Evolutionary conservation across 495 filamentous ascomycete species (phyloP), one percentile per base, ranked within the genome.

Genomic region (Trichoderma virens): DNA sequence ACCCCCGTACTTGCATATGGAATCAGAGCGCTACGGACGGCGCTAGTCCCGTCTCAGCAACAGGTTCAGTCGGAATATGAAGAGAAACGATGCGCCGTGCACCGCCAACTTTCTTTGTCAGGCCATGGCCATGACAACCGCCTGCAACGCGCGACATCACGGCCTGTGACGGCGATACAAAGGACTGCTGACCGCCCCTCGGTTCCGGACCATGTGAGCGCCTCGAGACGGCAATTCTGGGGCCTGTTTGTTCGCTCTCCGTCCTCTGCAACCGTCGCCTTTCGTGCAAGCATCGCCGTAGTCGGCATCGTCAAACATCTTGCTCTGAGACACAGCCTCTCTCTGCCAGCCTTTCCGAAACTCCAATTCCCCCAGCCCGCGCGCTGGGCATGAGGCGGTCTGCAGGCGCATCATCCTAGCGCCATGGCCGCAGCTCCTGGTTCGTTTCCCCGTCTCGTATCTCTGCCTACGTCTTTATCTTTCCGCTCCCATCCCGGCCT

Each of bases 31-130:
- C 51, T 56, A 9, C 51, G 13, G 13, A 45, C 11, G 9, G 51
- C 51, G 25, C 51, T 56, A 56, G 51, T 56, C 51, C 51, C 11
- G 11, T 56, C 51, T 56, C 23, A 16, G 51, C 13, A 45, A 18
- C n/a, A 45, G 16, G 16, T 14, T 45, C 41, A 18, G 41, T 20
- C 41, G 41, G 41, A 56, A 30, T 16, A 56, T 56, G 23, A 56
- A 56, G 51, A 56, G 51, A 28, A 54, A 56, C 25, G 27, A 47
- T 56, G 51, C 51, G 51, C 51, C 51, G 51, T 56, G 51, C 51
- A 56, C 51, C 51, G 51, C 51, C 51, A 56, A 56, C 23, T 18
- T 28, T 56, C 25, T 28, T 30, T 27, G 25, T 56, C 51, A 56
- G 51, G 51, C 51, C 51, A 56, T 56, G 51, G 51, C 11, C 51